phyloP scores from a whole-genome alignment of 2,329 filamentous ascomycete genomes.

The Nemania abortiva region DNA sequence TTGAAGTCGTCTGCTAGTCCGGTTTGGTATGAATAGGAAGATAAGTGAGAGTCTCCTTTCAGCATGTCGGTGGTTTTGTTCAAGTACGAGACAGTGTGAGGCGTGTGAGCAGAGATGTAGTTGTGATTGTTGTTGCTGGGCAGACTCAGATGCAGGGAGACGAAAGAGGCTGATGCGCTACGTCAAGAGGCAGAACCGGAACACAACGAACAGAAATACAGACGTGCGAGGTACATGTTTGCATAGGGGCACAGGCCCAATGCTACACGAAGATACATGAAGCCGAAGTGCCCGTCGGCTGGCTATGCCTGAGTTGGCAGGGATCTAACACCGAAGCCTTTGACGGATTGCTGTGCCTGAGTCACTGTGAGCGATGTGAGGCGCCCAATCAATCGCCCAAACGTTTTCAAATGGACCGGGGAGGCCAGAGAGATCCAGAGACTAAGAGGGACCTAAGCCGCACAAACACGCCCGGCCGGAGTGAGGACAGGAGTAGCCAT shows the following conservation, averaged over 20 bases:
- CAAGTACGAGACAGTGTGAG: conserved; percentile 46
- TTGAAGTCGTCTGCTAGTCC: conserved; percentile 38
- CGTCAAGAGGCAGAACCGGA: conserved; percentile 44
- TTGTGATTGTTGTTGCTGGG: conserved; percentile 38
- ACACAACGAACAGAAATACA: conserved; percentile 40
- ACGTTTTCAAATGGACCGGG: conserved; percentile 47
- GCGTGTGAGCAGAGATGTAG: conserved; percentile 40
- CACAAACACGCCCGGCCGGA: conserved; percentile 35
- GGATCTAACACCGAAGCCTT: not conserved
- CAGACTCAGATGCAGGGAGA: conserved; percentile 43
- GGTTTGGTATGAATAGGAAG: conserved; percentile 39
- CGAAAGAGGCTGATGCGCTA: conserved; percentile 49
- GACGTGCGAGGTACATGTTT: conserved; percentile 34
- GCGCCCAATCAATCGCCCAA: conserved; percentile 48
- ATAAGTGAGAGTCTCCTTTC: conserved; percentile 40
- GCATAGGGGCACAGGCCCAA: conserved; percentile 32
- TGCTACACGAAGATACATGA: conserved; percentile 26
- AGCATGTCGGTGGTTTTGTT: conserved; percentile 45
- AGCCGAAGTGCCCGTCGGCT: conserved; percentile 28
- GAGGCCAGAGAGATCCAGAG: conserved; percentile 31
- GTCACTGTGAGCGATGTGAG: conserved; percentile 50
- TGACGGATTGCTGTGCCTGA: conserved; percentile 43
- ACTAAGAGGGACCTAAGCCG: conserved; percentile 27
- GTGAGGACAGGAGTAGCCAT: not conserved
- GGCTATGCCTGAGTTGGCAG: conserved; percentile 40